A percentile compares a stretch with the other conserved stretches of the same genome.
Conservation (phyloP, 257 asterid genomes). For the Fraxinus anomala region DNA sequence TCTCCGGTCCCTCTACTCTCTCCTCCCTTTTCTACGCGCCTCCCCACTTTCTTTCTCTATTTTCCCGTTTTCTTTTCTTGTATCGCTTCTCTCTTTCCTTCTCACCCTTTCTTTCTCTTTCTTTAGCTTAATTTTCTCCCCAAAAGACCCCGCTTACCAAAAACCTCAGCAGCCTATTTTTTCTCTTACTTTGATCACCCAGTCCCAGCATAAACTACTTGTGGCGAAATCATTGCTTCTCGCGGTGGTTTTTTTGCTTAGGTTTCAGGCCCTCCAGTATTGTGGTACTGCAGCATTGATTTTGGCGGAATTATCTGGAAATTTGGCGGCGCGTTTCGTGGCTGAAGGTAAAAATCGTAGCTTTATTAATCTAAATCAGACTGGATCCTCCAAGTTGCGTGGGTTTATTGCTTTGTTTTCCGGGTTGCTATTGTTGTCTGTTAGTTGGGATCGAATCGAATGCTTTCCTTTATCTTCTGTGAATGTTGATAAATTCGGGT, state of each 20-base stretch:
- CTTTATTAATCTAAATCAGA: constrained; percentile 26
- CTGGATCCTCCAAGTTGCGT: constrained; percentile 55
- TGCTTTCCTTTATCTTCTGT: constrained; percentile 81
- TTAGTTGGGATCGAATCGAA: constrained; percentile 92
- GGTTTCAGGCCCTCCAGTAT: constrained; percentile 84
- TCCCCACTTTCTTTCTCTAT: constrained; percentile 80
- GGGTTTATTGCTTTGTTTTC: constrained; percentile 64
- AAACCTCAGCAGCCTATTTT: constrained; percentile 47
- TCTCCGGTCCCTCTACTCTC: constrained; percentile 87
- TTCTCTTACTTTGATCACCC: constrained; percentile 42
- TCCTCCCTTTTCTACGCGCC: constrained; percentile 78
- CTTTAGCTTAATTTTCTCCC: constrained; percentile 33
- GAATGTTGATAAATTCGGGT: constrained; percentile 50
- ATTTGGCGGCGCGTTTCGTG: constrained; percentile 65
- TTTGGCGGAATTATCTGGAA: constrained; percentile 82
- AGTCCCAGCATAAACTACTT: constrained; percentile 56
- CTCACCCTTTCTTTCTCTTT: constrained; percentile 62
- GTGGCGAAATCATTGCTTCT: constrained; percentile 62
- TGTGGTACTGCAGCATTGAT: constrained; percentile 95
- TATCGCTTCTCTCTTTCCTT: constrained; percentile 73
- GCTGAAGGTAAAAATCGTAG: constrained; percentile 52
- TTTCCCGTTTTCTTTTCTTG: constrained; percentile 83
- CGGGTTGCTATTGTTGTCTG: constrained; percentile 66
- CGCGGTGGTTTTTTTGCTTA: constrained; percentile 61
- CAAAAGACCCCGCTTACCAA: constrained; percentile 29